Base-by-base conservation (phyloP, 345 rosid genomes). In the Hibiscus mutabilis region DNA sequence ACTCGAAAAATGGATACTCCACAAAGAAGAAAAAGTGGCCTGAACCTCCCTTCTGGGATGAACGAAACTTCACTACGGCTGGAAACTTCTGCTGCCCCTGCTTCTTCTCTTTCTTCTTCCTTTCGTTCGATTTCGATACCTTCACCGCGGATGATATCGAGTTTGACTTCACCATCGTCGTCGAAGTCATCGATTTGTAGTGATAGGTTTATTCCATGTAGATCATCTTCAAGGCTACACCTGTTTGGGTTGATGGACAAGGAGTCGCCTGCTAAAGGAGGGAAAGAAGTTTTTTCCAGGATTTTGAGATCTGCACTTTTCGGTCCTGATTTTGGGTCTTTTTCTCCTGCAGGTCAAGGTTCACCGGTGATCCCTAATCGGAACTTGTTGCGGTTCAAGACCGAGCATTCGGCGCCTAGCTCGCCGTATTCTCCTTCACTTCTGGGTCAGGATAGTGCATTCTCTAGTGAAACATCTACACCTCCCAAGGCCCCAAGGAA, bases 161-260 rank as follows among this genome's bases (percentile, higher is more conserved):
- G 84, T 75, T 66, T 90, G 2, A 85, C 92, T 9, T 95, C 98
- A 0, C 99, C 97, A 0, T 66, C 70, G 9, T 47, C 70, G 4
- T 66, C 97, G 0, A 90, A 91, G 49, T 65, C 86, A 18, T 84
- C 97, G 0, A 75, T 84, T 40, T 90, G 96, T 73, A 89, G 99
- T 71, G 99, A 95, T 66, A 78, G 98, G 79, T 95, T 95, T 83
- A 95, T 92, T 62, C 99, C 98, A 0, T 92, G 99, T 79, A 85
- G 98, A 90, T 95, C 99, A 22, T 85, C 98, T 1, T 95, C 99
- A 1, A 83, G 99, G 71, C 85, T 95, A 31, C 91, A 92, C 81
- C 83, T 96, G 16, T 95, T 90, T 62, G 98, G 95, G 81, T 86
- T 95, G 1, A 76, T 76, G 5, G 99, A 95, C 9, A 92, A 85